Conservation (phyloP, 2,329 filamentous ascomycete genomes). For the Pseudopithomyces chartarum region DNA sequence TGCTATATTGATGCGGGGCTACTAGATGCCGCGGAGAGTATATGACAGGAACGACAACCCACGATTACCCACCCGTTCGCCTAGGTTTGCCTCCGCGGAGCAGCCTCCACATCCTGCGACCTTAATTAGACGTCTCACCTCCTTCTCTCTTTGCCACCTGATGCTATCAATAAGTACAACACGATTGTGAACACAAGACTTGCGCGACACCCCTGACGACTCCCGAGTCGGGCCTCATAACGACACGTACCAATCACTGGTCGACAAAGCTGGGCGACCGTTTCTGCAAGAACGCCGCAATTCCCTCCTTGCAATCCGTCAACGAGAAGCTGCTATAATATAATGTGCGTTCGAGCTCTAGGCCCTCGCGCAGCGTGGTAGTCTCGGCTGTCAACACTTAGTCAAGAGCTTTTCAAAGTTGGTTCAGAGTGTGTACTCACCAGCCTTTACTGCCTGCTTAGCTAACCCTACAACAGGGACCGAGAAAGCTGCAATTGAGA, state of each 20-base stretch:
- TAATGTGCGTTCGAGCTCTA: conserved; percentile 42
- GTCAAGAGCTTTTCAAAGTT: neutral
- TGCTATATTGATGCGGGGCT: too few relatives aligned
- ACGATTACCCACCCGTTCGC: too few relatives aligned
- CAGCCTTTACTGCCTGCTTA: conserved; percentile 52
- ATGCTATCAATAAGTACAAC: too few relatives aligned
- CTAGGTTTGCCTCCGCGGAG: neutral
- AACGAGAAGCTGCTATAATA: conserved; percentile 45
- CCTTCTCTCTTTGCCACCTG: neutral
- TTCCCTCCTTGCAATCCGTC: conserved; percentile 49
- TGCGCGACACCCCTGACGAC: neutral
- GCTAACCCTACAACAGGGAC: conserved; percentile 49
- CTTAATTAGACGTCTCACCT: neutral
- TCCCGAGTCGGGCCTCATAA: neutral
- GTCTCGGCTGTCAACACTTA: conserved; percentile 43
- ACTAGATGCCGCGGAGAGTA: too few relatives aligned
- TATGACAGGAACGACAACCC: too few relatives aligned
- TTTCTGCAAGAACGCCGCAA: conserved; percentile 51
- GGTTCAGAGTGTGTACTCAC: conserved; percentile 28
- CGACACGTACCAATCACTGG: neutral
- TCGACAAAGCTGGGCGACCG: conserved; percentile 31
- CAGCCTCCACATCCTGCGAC: neutral
- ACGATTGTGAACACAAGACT: too few relatives aligned
- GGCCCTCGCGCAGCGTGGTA: conserved; percentile 47
- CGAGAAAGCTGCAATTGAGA: conserved; percentile 48